Conservation (phyloP, 2,329 filamentous ascomycete genomes). For the Epichloe hybrida region DNA sequence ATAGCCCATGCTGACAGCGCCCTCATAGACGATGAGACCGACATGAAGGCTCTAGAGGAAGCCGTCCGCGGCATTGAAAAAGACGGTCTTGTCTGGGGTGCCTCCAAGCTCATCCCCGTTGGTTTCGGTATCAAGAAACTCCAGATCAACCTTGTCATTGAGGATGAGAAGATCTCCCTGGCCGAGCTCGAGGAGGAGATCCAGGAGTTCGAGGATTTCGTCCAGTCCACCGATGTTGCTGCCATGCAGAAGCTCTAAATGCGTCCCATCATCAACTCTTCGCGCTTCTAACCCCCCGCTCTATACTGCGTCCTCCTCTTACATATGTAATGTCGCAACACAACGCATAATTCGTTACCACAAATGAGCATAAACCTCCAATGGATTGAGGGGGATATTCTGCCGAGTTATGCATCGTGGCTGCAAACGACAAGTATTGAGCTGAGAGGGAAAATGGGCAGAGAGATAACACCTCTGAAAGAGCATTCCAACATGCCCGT, state of each 20-base stretch:
- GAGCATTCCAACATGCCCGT: not conserved
- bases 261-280: not conserved
- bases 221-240: slow-evolving; percentile 84
- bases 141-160: slow-evolving; percentile 94
- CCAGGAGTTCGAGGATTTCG: slow-evolving; percentile 73
- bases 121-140: slow-evolving; percentile 99
- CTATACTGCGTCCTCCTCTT: not conserved
- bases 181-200: slow-evolving; percentile 82
- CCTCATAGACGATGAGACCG: slow-evolving; percentile 70
- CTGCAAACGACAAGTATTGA: not conserved
- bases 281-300: not conserved
- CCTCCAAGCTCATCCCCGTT: slow-evolving; percentile 74
- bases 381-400: not conserved
- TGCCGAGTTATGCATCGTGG: not conserved
- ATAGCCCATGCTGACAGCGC: not conserved
- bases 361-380: not conserved
- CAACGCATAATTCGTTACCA: not conserved
- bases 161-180: slow-evolving; percentile 89
- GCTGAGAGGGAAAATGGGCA: not conserved
- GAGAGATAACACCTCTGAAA: not conserved
- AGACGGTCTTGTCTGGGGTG: slow-evolving; percentile 95
- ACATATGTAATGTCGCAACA: not conserved
- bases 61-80: slow-evolving; percentile 72
- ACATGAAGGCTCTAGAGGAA: slow-evolving; percentile 70
- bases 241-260: slow-evolving; percentile 87